Base-by-base conservation (phyloP, 306 rosid genomes). In the Quercus suber region DNA sequence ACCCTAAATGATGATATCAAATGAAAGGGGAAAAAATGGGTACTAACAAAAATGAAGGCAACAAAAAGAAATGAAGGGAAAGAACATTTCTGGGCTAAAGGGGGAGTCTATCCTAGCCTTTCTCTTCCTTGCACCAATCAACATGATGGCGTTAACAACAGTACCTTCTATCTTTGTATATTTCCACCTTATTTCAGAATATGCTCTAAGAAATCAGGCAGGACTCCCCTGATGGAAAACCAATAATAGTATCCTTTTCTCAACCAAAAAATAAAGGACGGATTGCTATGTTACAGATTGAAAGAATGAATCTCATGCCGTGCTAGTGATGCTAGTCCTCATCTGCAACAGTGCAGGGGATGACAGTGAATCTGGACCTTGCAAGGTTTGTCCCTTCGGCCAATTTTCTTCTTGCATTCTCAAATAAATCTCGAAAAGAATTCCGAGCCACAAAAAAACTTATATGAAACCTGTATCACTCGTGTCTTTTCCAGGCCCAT, bases 241-340 rank as follows among this genome's bases (percentile, higher is more conserved):
- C 88, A 82, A 91, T 73, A 82, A 79, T 80, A 85, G 84, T 84
- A 86, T 84, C 83, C 88, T 89, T 88, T 79, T 87, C 79, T 83
- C 84, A 85, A 82, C 89, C 95, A 85, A 92, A 89, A 88, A 80
- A 71, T 79, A 83, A 81, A 81, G 85, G 90, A 89, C 72, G 78
- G 74, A 71, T 83, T 86, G 85, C 90, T 88, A 82, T 84, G 88
- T 89, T 85, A 90, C 92, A 93, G 85, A 90, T 84, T 76, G 81
- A 82, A 82, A 82, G 93, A 89, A 85, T 88, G 92, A 84, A 35
- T 86, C 82, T 85, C 87, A 83, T 68, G 86, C 85, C 84, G 82
- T 69, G 80, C 72, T 80, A 73, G 60, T 74, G 78, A 78, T 84
- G 85, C 73, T 69, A 79, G 77, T 86, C 80, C 69, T 74, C 63